A percentile compares a stretch with the other conserved stretches of the same genome.
These are phyloP conservation scores for Diplotaxis tenuifolia DNA, from an alignment of 345 rosid species.

Conservation along the genomic window DNA sequence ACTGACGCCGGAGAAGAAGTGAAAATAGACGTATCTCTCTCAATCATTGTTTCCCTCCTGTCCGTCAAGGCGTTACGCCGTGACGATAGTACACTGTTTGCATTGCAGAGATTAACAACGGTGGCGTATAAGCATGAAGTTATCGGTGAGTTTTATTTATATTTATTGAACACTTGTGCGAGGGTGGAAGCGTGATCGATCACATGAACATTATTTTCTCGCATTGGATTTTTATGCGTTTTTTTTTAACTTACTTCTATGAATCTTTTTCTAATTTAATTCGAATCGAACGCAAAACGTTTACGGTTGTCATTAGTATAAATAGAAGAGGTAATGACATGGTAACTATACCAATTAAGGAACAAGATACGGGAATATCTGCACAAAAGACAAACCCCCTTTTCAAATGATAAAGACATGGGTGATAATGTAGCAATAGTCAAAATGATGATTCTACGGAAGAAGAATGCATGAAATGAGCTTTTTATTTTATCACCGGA, in stretches of 20 bases:
- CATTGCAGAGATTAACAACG: not conserved
- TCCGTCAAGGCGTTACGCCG: slow-evolving; percentile 9
- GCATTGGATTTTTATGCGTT: not conserved
- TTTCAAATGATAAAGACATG: too few relatives aligned
- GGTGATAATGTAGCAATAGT: too few relatives aligned
- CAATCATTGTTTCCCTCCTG: slow-evolving; percentile 19
- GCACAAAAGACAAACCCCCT: too few relatives aligned
- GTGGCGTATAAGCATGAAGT: not conserved
- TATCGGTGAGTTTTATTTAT: not conserved
- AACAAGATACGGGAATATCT: too few relatives aligned
- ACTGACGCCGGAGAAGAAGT: slow-evolving; percentile 84
- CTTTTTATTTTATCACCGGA: not conserved
- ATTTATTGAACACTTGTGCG: slow-evolving; percentile 17
- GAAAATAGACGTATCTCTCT: slow-evolving; percentile 40
- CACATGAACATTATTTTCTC: slow-evolving; percentile 5
- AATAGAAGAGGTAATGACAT: not conserved
- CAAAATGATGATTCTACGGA: too few relatives aligned
- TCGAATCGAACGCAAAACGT: not conserved
- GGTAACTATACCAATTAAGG: too few relatives aligned
- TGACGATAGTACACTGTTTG: not conserved
- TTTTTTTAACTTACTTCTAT: not conserved
- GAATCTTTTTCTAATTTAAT: not conserved
- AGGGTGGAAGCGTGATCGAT: slow-evolving; percentile 7
- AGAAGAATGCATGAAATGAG: not conserved
- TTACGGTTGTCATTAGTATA: not conserved